A percentile compares a stretch with the other conserved stretches of the same genome.
phyloP scores from a whole-genome alignment of 768 basidiomycete genomes.

The Naganishia friedmannii region DNA sequence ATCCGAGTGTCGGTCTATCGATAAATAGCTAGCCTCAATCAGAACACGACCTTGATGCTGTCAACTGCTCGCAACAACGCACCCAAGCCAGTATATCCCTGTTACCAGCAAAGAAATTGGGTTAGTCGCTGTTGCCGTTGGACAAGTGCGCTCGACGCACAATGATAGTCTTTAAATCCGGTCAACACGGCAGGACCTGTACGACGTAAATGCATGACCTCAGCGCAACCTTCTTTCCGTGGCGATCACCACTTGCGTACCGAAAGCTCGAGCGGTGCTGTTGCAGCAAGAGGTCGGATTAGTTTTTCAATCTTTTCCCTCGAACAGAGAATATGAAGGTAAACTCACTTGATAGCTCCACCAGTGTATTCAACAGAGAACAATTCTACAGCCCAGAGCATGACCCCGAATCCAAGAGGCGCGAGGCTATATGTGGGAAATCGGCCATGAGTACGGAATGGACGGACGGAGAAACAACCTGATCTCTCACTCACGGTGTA shows the following conservation, averaged over 20 bases:
- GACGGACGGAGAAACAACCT: too few species aligned
- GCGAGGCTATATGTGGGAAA: conserved; percentile 28
- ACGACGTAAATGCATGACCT: neutral
- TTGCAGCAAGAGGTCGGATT: neutral
- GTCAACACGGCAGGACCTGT: conserved; percentile 38
- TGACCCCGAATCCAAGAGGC: conserved; percentile 46
- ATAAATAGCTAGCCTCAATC: neutral
- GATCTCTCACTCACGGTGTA: conserved; percentile 32
- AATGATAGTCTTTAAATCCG: conserved; percentile 43
- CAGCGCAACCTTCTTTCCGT: neutral
- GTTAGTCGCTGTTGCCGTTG: neutral
- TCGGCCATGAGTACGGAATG: too few species aligned
- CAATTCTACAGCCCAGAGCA: conserved; percentile 44
- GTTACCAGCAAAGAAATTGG: neutral
- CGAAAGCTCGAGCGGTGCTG: conserved; percentile 49
- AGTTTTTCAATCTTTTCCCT: too few species aligned
- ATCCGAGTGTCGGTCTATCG: conserved; percentile 68
- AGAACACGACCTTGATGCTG: neutral
- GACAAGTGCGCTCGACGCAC: neutral
- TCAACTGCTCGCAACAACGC: neutral
- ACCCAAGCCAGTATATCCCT: conserved; percentile 26
- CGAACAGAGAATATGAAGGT: neutral
- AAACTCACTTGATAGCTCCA: conserved; percentile 48
- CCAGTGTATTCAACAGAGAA: conserved; percentile 46
- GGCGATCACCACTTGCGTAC: too few species aligned